These are phyloP conservation scores for Miamiensis avidus DNA, from an alignment of 169 alveolate genomes.

Conservation along the genomic window DNA sequence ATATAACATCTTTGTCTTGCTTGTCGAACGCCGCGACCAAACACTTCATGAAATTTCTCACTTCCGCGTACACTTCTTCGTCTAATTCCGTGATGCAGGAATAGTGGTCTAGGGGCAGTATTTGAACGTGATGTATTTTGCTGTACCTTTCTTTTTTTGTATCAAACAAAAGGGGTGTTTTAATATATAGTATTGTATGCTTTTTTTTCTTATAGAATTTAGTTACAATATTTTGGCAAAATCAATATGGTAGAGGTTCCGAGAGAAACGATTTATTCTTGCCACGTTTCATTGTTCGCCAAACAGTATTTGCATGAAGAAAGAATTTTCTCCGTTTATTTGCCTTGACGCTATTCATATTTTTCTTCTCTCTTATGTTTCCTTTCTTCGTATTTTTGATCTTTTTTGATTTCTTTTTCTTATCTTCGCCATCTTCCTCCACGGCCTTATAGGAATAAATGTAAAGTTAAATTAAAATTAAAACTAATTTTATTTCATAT, in stretches of 20 bases:
- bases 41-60: constrained; percentile 41
- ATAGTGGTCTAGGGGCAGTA: constrained; percentile 32
- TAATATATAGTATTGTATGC: too few species aligned
- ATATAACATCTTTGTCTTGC: constrained; percentile 27
- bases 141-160: neutral
- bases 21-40: constrained; percentile 32
- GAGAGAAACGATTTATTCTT: constrained; percentile 17
- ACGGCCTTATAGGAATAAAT: neutral
- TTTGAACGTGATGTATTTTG: constrained; percentile 13
- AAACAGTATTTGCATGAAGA: constrained; percentile 11
- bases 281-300: neutral
- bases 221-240: constrained; percentile 9
- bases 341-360: neutral
- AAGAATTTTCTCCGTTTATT: neutral
- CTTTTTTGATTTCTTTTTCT: constrained; percentile 15
- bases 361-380: constrained; percentile 4
- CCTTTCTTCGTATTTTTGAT: constrained; percentile 15
- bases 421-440: neutral
- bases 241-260: constrained; percentile 13
- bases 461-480: too few species aligned
- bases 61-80: constrained; percentile 36
- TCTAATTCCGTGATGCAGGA: constrained; percentile 24
- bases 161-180: neutral
- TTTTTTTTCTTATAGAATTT: neutral
- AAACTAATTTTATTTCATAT: too few species aligned